phyloP scores from a whole-genome alignment of 768 basidiomycete species.

The Trametes cinnabarina region DNA sequence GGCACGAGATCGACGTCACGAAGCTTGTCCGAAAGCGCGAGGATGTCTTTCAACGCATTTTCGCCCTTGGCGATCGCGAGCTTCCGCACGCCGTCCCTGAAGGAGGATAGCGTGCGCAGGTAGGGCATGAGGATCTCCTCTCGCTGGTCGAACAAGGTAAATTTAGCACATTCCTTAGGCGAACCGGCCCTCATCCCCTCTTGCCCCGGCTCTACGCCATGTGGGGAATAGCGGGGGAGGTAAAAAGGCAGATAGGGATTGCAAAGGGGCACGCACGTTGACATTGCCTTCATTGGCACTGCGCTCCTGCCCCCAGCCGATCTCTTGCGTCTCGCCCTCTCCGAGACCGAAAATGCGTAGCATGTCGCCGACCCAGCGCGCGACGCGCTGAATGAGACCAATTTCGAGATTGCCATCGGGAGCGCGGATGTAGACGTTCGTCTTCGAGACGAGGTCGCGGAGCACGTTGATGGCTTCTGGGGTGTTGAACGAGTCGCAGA shows the following conservation, averaged over 20 bases:
- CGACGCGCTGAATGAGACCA: conserved; percentile 58
- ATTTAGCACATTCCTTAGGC: conserved; percentile 2
- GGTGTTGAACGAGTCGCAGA: conserved; percentile 98
- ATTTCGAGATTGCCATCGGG: conserved; percentile 60
- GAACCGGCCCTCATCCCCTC: no score
- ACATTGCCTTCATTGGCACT: conserved; percentile 41
- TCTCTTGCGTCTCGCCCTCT: conserved; percentile 59
- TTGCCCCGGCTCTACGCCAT: neutral
- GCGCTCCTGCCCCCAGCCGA: conserved; percentile 84
- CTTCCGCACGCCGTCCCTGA: conserved; percentile 86
- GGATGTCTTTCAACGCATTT: conserved; percentile 70
- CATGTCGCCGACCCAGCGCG: conserved; percentile 71
- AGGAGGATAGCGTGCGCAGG: conserved; percentile 76
- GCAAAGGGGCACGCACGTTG: conserved; percentile 44
- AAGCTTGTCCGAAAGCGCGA: conserved; percentile 84
- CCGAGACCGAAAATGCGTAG: conserved; percentile 78
- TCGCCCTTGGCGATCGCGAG: conserved; percentile 74
- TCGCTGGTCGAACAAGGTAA: conserved; percentile 47
- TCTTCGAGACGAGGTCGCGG: conserved; percentile 76
- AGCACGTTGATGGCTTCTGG: conserved; percentile 75
- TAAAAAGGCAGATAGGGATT: neutral
- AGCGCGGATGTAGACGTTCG: conserved; percentile 84
- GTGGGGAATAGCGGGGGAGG: conserved; percentile 1
- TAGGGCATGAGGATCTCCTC: conserved; percentile 90
- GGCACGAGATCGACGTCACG: conserved; percentile 88